Base-by-base conservation (phyloP, 148 eudicot species). In the Vaccinium vitisidaea region DNA sequence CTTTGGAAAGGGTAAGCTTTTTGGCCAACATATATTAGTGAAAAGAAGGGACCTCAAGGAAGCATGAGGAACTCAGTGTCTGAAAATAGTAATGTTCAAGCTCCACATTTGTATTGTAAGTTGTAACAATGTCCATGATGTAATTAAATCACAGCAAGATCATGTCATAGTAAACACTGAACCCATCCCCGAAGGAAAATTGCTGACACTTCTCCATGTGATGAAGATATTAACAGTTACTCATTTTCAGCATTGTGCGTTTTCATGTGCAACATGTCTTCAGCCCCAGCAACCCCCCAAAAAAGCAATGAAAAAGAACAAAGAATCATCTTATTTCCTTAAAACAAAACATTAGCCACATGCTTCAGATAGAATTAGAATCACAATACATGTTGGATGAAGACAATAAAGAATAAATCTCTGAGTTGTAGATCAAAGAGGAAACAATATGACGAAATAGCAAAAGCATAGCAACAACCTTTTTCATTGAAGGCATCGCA, bases 401-500 rank as follows among this genome's bases (percentile, higher is more conserved):
- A 80, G 71, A 59, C 39, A 48, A 36, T 21, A 67, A 67, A 65
- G 13, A 65, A 67, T 67, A 10, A 67, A 67, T 23, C 32, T 23
- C 36, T 67, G 10, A 2, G 15, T 67, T 67, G 36, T 10, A 3
- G 11, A 67, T 67, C 12, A 14, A 67, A 67, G 71, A 25, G 14
- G 32, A 25, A 25, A 65, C 23, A 67, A 67, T 65, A 65, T 67
- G 71, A 8, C 15, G 11, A 56, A 15, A 43, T 58, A 56, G 55
- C 18, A 48, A 48, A 48, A 65, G 75, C 19, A 50, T 25, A 43
- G 74, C 54, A 75, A 46, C 84, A 81, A 88, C 90, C 90, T 88
- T 86, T 70, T 88, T 88, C 88, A 88, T 86, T 39, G 86, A 84
- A 84, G 88, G 90, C 90, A 88, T 88, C 27, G 77, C 39, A 48